A percentile compares a stretch with the other conserved stretches of the same genome.
phyloP scores from a whole-genome alignment of 1,284 basidiomycete species.

The Marasmius sp. region DNA sequence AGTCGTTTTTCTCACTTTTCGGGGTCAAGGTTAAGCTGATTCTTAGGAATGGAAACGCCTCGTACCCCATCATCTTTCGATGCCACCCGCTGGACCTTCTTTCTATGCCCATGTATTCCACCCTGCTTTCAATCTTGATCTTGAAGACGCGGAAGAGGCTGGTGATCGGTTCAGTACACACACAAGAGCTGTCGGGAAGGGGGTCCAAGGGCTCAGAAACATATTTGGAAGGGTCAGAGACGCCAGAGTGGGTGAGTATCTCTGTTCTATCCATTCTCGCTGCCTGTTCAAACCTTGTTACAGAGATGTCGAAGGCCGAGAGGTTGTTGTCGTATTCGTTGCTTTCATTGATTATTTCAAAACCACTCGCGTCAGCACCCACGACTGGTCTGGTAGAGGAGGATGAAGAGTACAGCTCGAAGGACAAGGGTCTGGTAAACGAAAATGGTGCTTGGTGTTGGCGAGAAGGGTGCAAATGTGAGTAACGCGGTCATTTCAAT shows the following conservation, averaged over 20 bases:
- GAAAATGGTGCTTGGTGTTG: constrained; percentile 84
- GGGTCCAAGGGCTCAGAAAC: constrained; percentile 65
- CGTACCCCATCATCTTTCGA: constrained; percentile 57
- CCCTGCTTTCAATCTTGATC: constrained; percentile 81
- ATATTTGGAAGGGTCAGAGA: constrained; percentile 64
- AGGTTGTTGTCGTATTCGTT: constrained; percentile 69
- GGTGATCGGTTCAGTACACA: constrained; percentile 66
- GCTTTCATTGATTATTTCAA: constrained; percentile 68
- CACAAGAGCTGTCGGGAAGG: constrained; percentile 60
- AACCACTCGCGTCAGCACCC: constrained; percentile 52
- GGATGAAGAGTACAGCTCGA: constrained; percentile 46
- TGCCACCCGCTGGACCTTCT: constrained; percentile 61
- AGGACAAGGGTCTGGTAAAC: constrained; percentile 59
- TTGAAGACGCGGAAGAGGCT: constrained; percentile 59
- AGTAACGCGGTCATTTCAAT: neutral
- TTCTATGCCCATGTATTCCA: constrained; percentile 84
- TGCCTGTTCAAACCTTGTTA: neutral
- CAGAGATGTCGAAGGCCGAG: constrained; percentile 76
- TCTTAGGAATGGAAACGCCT: constrained; percentile 70
- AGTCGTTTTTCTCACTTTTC: constrained; percentile 7
- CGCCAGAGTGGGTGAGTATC: constrained; percentile 59
- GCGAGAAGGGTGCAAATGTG: constrained; percentile 73
- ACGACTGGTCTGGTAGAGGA: constrained; percentile 45
- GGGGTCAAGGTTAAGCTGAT: neutral
- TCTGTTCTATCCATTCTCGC: too few relatives aligned